Percentiles rank a stretch among this genome's conserved stretches.
These are phyloP conservation scores for Botryobasidium botryosum DNA, from an alignment of 768 basidiomycete species.

Conservation along the genomic window DNA sequence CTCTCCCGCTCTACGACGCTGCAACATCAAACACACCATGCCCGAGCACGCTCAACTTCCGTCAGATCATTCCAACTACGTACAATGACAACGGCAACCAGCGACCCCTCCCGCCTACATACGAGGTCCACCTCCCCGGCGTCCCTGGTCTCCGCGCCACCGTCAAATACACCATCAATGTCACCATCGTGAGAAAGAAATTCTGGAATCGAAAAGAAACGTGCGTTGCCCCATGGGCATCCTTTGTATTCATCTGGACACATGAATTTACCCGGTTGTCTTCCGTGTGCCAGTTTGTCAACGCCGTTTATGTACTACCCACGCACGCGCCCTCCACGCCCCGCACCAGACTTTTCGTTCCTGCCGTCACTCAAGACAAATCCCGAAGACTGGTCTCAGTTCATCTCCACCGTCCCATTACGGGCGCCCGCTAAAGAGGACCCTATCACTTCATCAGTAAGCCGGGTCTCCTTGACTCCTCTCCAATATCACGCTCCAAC, in stretches of 20 bases:
- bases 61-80: neutral
- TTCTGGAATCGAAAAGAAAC: slow-evolving; percentile 7
- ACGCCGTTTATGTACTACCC: slow-evolving; percentile 7
- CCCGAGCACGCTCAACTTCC: neutral
- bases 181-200: slow-evolving; percentile 5
- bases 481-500: neutral
- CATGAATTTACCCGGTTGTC: neutral
- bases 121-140: slow-evolving; percentile 6
- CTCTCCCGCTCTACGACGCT: slow-evolving; percentile 1
- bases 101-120: slow-evolving; percentile 8
- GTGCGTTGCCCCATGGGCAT: slow-evolving; percentile 1
- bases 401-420: slow-evolving; percentile 5
- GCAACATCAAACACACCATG: neutral
- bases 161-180: slow-evolving; percentile 8
- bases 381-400: slow-evolving; percentile 10
- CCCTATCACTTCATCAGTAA: neutral
- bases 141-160: slow-evolving; percentile 8
- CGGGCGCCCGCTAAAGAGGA: neutral
- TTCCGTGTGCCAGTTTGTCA: neutral
- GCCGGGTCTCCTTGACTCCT: neutral
- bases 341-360: slow-evolving; percentile 5
- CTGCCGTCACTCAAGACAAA: slow-evolving; percentile 8
- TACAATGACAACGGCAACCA: neutral
- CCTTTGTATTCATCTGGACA: neutral
- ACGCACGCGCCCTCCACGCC: slow-evolving; percentile 7